Evolutionary conservation across 192 early-diverging fungal genomes (phyloP).

Genomic region (Linderina pennispora): DNA sequence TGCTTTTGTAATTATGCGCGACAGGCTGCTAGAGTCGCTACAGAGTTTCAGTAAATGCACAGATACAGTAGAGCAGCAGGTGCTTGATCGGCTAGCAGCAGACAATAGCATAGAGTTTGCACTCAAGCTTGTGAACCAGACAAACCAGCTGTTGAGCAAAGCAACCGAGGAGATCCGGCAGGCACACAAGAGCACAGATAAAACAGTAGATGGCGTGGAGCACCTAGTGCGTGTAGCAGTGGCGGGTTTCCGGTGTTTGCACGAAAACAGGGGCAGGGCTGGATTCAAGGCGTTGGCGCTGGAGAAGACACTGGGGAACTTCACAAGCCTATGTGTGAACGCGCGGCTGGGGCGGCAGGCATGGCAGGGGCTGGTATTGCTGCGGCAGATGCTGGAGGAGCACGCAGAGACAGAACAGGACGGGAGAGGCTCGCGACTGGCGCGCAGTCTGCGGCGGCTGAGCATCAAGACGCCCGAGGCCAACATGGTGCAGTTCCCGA

Average conservation of each 20-base stretch:
- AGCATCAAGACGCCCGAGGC: slow-evolving; percentile 15
- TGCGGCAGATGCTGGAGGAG: slow-evolving; percentile 21
- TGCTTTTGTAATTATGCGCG: slow-evolving; percentile 13
- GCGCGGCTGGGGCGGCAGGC: slow-evolving; percentile 18
- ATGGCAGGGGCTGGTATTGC: slow-evolving; percentile 24
- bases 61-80: slow-evolving; percentile 12
- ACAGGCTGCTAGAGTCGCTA: slow-evolving; percentile 8
- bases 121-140: slow-evolving; percentile 27
- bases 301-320: slow-evolving; percentile 40
- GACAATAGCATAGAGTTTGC: slow-evolving; percentile 34
- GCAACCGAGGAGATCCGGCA: slow-evolving; percentile 10
- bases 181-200: neutral
- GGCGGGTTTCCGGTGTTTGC: slow-evolving; percentile 20
- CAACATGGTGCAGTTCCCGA: slow-evolving; percentile 10
- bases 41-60: slow-evolving; percentile 25
- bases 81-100: slow-evolving; percentile 11
- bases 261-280: slow-evolving; percentile 13
- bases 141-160: slow-evolving; percentile 33
- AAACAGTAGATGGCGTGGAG: slow-evolving; percentile 7
- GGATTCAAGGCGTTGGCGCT: slow-evolving; percentile 34
- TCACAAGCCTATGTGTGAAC: slow-evolving; percentile 28
- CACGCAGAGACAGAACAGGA: slow-evolving; percentile 29
- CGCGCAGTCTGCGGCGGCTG: slow-evolving; percentile 25
- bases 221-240: slow-evolving; percentile 13
- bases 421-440: no score